Evolutionary conservation across 345 rosid genomes (phyloP), one percentile per base, ranked within the genome.

Genomic region (Eucalyptus guilfoylei): DNA sequence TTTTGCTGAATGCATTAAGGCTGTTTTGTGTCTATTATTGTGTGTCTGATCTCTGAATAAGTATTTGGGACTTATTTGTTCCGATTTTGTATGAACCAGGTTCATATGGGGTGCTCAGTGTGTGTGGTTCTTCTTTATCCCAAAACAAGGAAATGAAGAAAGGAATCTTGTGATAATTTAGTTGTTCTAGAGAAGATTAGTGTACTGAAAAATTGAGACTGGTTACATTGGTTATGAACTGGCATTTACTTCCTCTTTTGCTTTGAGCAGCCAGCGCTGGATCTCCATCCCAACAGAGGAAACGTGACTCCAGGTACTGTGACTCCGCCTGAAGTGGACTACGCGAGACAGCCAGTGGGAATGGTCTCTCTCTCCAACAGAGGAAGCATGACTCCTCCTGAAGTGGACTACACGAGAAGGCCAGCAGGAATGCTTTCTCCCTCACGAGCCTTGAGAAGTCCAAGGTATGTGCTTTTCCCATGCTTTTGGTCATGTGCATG

Each of bases 251-350:
- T 88, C n/a, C 83, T 72, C 81, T 60, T 86, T 49, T 80, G 69
- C 17, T 80, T 86, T 89, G 91, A 91, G 90, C 97, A 96, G 99
- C 97, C 98, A 32, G 89, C 91, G 42, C 90, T 94, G 85, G 99
- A 98, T 86, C 91, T 94, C 87, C 96, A 92, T 44, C 88, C 96
- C 81, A 91, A 93, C 88, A 92, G 97, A 91, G 85, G 90, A 80
- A 94, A 92, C 89, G 34, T 89, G 17, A 87, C 90, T 55, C 85
- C 85, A 23, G 85, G 85, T 21, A 40, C 47, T 40, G 44, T 76
- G 85, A 50, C 85, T 76, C 85, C 85, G 4, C 85, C 87, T 48
- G 95, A 95, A 88, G 95, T 92, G 89, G 96, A 94, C 85, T 94
- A 91, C 93, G 87, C 91, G 55, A 87, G 87, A 58, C 94, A 92